phyloP scores from a whole-genome alignment of 106 monocot genomes.

The Triglochin maritima region DNA sequence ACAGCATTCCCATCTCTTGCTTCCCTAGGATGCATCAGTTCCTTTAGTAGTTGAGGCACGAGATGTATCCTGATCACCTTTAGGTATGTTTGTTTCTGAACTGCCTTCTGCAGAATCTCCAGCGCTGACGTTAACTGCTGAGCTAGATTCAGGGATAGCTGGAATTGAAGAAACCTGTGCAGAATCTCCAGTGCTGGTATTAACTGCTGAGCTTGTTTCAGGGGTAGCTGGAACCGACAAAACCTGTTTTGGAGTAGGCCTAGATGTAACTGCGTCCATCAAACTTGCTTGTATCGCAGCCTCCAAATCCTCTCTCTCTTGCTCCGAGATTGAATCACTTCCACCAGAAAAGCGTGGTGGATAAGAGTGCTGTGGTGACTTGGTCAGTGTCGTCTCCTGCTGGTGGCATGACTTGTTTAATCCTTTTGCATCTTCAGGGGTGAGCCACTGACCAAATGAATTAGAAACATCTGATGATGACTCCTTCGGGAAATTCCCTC shows the following conservation, averaged over 20 bases:
- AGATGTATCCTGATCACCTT: too few relatives aligned
- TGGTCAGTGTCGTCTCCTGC: conserved; percentile 4
- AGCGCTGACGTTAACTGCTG: neutral
- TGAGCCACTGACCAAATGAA: conserved; percentile 83
- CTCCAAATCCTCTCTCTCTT: conserved; percentile 74
- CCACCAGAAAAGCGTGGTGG: conserved; percentile 13
- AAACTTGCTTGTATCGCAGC: conserved; percentile 90
- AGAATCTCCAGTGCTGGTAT: neutral
- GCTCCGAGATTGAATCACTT: conserved; percentile 36
- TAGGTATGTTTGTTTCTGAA: too few relatives aligned
- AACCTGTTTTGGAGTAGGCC: neutral
- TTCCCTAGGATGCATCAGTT: neutral
- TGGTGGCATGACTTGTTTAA: conserved; percentile 73
- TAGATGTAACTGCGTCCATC: conserved; percentile 30
- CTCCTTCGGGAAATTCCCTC: conserved; percentile 85
- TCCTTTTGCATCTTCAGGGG: conserved; percentile 76
- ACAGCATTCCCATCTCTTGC: neutral
- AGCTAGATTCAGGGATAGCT: neutral
- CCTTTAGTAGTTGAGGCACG: neutral
- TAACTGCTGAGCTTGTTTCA: neutral
- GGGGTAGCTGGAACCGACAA: neutral
- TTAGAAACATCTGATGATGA: conserved; percentile 42
- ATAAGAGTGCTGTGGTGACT: neutral
- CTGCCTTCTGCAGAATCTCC: too few relatives aligned
- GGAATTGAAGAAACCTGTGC: neutral